Conservation (phyloP, 179 eudicot species). For the Camellia oleifera region DNA sequence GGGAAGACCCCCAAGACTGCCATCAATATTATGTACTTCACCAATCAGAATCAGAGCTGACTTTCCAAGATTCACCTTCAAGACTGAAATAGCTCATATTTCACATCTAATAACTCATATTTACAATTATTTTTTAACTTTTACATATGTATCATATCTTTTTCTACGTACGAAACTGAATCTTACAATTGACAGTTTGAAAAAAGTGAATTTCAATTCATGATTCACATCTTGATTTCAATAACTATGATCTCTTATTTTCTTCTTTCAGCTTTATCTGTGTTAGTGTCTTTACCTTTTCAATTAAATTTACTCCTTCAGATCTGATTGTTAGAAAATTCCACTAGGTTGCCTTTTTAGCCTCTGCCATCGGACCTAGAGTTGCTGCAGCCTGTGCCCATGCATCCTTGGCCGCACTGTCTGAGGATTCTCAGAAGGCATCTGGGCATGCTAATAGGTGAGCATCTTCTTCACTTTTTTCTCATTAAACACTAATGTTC, state of each 20-base stretch:
- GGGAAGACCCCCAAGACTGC: too few relatives aligned
- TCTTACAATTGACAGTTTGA: not conserved
- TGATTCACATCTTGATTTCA: too few relatives aligned
- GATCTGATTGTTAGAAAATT: constrained; percentile 15
- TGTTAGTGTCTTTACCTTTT: not conserved
- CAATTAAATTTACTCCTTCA: not conserved
- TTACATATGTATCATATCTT: too few relatives aligned
- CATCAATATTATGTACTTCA: too few relatives aligned
- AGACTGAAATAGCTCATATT: too few relatives aligned
- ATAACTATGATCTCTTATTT: not conserved
- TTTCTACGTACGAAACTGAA: not conserved
- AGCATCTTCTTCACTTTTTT: constrained; percentile 15
- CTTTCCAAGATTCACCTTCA: too few relatives aligned
- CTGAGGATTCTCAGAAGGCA: constrained; percentile 44
- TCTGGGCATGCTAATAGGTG: constrained; percentile 44
- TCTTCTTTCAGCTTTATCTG: too few relatives aligned
- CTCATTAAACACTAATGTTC: not conserved
- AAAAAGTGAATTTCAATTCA: too few relatives aligned
- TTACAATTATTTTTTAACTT: too few relatives aligned
- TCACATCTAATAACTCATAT: not conserved
- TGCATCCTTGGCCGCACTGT: constrained; percentile 73
- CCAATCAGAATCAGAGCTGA: too few relatives aligned
- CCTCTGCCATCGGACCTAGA: constrained; percentile 92
- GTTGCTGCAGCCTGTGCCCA: constrained; percentile 99
- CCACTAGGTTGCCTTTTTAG: constrained; percentile 82